These are phyloP conservation scores for Solanum tarijense DNA, from an alignment of 257 asterid species.

Conservation along the genomic window DNA sequence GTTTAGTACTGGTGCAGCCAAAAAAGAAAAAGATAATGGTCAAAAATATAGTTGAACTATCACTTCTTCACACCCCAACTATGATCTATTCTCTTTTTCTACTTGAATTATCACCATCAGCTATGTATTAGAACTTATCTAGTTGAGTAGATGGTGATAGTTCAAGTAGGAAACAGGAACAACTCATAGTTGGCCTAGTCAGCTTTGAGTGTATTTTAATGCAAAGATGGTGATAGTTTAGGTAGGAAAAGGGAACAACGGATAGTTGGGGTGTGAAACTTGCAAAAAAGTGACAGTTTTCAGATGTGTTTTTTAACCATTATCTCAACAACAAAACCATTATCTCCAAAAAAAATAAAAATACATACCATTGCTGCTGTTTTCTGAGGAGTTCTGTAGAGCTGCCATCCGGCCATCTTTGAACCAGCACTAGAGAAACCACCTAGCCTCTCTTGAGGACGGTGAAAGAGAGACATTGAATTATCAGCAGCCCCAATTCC, in stretches of 20 bases:
- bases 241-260: background rate
- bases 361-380: conserved; percentile 65
- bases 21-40: background rate
- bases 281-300: background rate
- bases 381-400: conserved; percentile 85
- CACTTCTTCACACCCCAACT: background rate
- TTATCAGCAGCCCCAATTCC: conserved; percentile 98
- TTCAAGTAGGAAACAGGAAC: background rate
- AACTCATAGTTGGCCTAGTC: background rate
- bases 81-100: background rate
- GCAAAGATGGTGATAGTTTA: background rate
- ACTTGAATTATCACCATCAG: background rate
- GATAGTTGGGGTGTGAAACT: background rate
- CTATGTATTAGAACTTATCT: background rate
- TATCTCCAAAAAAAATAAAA: background rate
- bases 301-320: background rate
- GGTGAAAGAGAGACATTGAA: conserved; percentile 93
- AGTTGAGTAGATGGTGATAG: background rate
- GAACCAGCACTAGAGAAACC: conserved; percentile 61
- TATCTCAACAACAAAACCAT: background rate
- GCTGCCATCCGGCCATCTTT: conserved; percentile 94
- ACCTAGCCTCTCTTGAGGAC: conserved; percentile 91
- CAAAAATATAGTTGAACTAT: background rate
- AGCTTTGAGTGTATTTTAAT: background rate
- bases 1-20: background rate